Conservation (phyloP, 495 filamentous ascomycete species). For the Penicillium pulvis region DNA sequence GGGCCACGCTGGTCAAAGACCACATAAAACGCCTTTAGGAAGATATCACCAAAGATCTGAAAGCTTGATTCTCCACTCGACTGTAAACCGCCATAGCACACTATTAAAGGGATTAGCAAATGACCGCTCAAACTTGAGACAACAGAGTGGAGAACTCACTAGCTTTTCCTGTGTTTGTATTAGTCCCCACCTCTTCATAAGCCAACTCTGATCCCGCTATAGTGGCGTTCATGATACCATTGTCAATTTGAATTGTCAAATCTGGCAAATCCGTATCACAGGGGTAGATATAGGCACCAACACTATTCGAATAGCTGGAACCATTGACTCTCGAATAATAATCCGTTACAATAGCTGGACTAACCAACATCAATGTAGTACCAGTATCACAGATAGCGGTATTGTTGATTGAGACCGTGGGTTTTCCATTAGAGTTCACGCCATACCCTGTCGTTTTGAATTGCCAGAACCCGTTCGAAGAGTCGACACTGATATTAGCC, state of each 20-base stretch:
- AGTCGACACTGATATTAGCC: constrained; percentile 64
- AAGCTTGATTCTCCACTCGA: constrained; percentile 56
- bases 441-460: constrained; percentile 61
- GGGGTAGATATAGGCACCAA: constrained; percentile 67
- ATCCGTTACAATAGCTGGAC: constrained; percentile 55
- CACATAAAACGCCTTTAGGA: constrained; percentile 79
- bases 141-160: constrained; percentile 34
- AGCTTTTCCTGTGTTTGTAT: constrained; percentile 39
- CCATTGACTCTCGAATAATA: constrained; percentile 67
- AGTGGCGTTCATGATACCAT: constrained; percentile 53
- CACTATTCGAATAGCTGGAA: constrained; percentile 46
- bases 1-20: constrained; percentile 66
- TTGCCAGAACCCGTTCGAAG: constrained; percentile 72
- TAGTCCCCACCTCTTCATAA: constrained; percentile 59
- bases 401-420: constrained; percentile 31
- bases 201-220: constrained; percentile 69
- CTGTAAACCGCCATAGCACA: constrained; percentile 74
- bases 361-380: constrained; percentile 71
- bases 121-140: constrained; percentile 34
- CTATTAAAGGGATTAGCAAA: constrained; percentile 45
- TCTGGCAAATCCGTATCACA: constrained; percentile 64
- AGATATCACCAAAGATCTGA: constrained; percentile 78
- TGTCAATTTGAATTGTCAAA: constrained; percentile 66
- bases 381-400: constrained; percentile 71
- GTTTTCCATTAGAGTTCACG: constrained; percentile 44